Base-by-base conservation (phyloP, 305 asterid species). In the Fraxinus floribunda region DNA sequence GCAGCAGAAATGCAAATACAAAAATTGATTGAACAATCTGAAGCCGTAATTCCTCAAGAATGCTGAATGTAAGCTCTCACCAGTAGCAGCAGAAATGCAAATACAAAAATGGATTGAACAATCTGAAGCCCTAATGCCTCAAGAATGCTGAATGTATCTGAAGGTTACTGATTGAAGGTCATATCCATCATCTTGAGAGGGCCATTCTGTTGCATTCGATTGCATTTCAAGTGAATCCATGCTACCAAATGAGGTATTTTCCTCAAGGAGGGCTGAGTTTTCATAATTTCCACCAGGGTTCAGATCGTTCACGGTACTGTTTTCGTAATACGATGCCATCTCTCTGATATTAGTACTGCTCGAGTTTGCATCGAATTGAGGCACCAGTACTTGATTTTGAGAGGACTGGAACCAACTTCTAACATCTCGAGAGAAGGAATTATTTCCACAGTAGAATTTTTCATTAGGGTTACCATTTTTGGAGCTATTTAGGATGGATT, bases 181-280 rank as follows among this genome's bases (percentile, higher is more conserved):
- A 29, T 68, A 36, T 29, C 75, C 75, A 29, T 68, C 75, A 26
- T 68, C 75, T 68, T 68, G 75, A 26, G 30, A 68, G 1, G 75
- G 75, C 18, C 90, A 88, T 44, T 85, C 84, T 20, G 62, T 75
- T 6, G 73, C 79, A 7, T 79, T 77, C 55, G 90, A 79, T 22
- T 89, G 89, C 90, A 90, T 90, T 55, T 91, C 94, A 8, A 86
- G 57, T n/a, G 95, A 90, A 83, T 92, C 94, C 91, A 87, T 80
- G 87, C 90, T 92, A 8, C 87, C 88, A 75, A 87, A 87, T 4
- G 93, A 90, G 15, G 87, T 81, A 44, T 81, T 88, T 29, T 91
- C 93, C 20, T 89, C 92, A 5, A 79, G 85, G 55, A 85, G 76
- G 34, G 79, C 29, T 1, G 86, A 77, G 80, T 86, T 73, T 16